Evolutionary conservation across 495 filamentous ascomycete species (phyloP), one percentile per base, ranked within the genome.

Genomic region (Penicillium pancosmium): DNA sequence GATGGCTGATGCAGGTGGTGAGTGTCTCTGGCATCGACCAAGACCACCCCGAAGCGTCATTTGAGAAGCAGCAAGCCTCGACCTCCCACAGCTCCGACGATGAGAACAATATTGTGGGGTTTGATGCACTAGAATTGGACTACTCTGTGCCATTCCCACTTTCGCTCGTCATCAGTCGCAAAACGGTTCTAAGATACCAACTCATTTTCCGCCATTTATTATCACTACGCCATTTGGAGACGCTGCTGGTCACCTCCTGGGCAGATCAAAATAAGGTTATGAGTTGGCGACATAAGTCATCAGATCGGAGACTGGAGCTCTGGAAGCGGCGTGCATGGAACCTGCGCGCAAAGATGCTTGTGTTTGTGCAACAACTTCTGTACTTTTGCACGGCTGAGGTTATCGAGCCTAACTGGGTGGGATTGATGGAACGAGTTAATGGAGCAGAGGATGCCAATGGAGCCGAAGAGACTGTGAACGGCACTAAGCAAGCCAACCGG

Each of bases 361-460:
- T 96, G 12, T 98, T 98, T 67, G 88, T 98, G 19, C 95, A 98
- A 72, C 94, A 98, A 68, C 77, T 97, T 27, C 80, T 97, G 23
- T 98, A 97, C 69, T 98, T 96, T 64, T 97, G 93, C 70, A 98
- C 94, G 0, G 87, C 90, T 0, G 94, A 98, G 71, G 94, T 98
- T 55, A 92, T 98, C 59, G 94, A 98, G 73, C 94, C 92, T 16
- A 98, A 98, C 75, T 98, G 94, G 94, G 87, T 92, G 57, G 86
- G 81, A 36, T 79, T 98, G 52, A 98, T 97, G 92, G 85, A 87
- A 23, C 82, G 90, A 53, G 81, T 98, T 12, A 88, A 86, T 55
- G 80, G 82, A 12, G 81, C 82, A 34, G 82, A 48, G 23, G 46
- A 86, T 41, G 81, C 76, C n/a, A 76, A 77, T 40, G 80, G 78